Conservation (phyloP, 306 rosid species). For the Cicer pinnatifidum region DNA sequence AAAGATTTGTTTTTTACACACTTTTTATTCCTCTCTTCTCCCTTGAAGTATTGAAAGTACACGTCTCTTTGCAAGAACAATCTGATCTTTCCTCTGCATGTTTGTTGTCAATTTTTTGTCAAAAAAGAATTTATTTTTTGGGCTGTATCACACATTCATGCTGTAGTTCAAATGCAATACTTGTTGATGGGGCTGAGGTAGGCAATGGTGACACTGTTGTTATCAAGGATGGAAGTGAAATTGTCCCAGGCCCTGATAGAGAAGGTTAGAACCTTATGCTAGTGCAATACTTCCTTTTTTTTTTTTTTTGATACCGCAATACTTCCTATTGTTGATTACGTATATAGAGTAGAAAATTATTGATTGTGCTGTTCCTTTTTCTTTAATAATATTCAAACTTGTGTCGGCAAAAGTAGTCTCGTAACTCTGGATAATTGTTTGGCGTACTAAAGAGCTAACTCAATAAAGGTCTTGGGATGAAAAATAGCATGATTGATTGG, state of each 20-base stretch:
- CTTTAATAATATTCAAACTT: conserved; percentile 9
- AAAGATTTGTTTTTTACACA: conserved; percentile 12
- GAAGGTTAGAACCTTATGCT: conserved; percentile 58
- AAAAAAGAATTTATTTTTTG: conserved; percentile 5
- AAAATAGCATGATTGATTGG: conserved; percentile 17
- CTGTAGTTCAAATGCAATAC: conserved; percentile 60
- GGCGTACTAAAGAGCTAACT: conserved; percentile 19
- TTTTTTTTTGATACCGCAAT: neutral
- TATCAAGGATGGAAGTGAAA: conserved; percentile 76
- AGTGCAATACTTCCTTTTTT: conserved; percentile 13
- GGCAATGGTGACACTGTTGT: conserved; percentile 51
- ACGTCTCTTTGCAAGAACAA: conserved; percentile 4
- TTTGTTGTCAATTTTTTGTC: neutral
- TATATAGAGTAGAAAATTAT: conserved; percentile 11
- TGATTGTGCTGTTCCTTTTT: conserved; percentile 18
- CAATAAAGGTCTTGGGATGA: conserved; percentile 7
- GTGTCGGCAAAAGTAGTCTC: conserved; percentile 25
- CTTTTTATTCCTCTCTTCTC: neutral
- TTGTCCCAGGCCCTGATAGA: conserved; percentile 62
- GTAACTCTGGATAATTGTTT: neutral
- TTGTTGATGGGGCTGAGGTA: conserved; percentile 65
- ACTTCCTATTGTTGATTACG: conserved; percentile 9
- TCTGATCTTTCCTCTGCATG: conserved; percentile 27
- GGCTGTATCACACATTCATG: conserved; percentile 31
- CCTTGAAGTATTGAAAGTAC: conserved; percentile 22